A percentile compares a stretch with the other conserved stretches of the same genome.
Evolutionary conservation across 75 land plant genomes (phyloP).

Genomic region (Sequoiadendron giganteum): DNA sequence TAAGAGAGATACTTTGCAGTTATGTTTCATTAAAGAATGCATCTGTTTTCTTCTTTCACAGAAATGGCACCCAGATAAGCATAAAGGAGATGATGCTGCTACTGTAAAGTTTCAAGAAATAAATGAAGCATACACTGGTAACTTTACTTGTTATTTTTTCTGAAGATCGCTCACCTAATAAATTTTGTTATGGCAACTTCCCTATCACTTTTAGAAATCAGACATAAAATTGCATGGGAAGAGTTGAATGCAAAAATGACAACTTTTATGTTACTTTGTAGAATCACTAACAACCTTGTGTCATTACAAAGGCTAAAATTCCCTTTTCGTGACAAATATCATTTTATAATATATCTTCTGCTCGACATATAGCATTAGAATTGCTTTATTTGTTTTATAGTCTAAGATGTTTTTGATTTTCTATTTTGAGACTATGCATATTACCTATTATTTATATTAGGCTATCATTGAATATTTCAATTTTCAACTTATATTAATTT

Average conservation of each 20-base stretch:
- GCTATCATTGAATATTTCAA: background rate
- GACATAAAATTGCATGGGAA: background rate
- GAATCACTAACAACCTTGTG: background rate
- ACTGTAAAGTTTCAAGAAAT: slow-evolving; percentile 86
- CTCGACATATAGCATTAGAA: background rate
- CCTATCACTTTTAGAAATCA: background rate
- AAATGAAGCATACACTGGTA: slow-evolving; percentile 90
- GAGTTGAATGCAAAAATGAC: background rate
- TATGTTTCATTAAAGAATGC: background rate
- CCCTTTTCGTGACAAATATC: background rate
- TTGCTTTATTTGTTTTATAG: background rate
- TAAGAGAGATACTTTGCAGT: background rate
- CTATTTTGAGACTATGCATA: background rate
- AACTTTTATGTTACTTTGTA: background rate
- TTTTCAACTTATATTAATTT: too few relatives aligned
- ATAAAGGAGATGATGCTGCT: slow-evolving; percentile 52
- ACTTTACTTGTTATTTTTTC: background rate
- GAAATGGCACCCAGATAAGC: slow-evolving; percentile 98
- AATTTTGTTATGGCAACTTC: background rate
- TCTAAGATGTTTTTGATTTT: background rate
- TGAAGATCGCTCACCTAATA: background rate
- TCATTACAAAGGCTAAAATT: background rate
- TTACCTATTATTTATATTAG: background rate
- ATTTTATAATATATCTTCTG: background rate
- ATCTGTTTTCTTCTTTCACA: slow-evolving; percentile 21